These are phyloP conservation scores for Dalbergia cultrata DNA, from an alignment of 306 rosid species.

Conservation along the genomic window DNA sequence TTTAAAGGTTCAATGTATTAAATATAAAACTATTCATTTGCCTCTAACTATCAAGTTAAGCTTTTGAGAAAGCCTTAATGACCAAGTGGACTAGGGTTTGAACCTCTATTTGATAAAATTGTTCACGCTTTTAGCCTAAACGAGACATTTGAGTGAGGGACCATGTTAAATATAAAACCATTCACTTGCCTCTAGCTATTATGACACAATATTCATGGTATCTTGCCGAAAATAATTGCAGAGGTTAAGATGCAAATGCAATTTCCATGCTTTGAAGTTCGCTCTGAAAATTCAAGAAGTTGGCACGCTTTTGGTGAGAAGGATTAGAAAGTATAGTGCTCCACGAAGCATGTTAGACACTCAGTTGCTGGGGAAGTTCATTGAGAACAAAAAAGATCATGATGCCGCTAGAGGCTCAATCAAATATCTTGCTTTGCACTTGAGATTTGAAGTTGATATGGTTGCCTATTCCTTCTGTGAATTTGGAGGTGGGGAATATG, in stretches of 20 bases:
- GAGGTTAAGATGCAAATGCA: slow-evolving; percentile 96
- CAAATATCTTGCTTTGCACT: slow-evolving; percentile 90
- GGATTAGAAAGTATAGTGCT: slow-evolving; percentile 71
- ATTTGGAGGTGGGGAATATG: slow-evolving; percentile 87
- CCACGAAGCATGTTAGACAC: slow-evolving; percentile 68
- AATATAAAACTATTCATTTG: too few relatives aligned
- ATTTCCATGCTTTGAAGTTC: slow-evolving; percentile 88
- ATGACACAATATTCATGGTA: neutral
- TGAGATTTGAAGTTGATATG: slow-evolving; percentile 96
- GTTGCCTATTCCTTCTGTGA: slow-evolving; percentile 94
- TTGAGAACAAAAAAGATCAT: slow-evolving; percentile 47
- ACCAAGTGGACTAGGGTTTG: too few relatives aligned
- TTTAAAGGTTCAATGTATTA: neutral
- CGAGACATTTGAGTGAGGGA: too few relatives aligned
- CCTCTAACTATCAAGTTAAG: too few relatives aligned
- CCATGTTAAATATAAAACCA: too few relatives aligned
- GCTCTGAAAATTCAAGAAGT: slow-evolving; percentile 77
- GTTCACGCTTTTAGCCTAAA: too few relatives aligned
- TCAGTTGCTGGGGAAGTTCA: slow-evolving; percentile 81
- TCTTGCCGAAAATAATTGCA: slow-evolving; percentile 45
- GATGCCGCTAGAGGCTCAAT: slow-evolving; percentile 52
- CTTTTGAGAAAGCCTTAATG: too few relatives aligned
- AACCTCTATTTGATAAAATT: too few relatives aligned
- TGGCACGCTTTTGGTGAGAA: slow-evolving; percentile 74
- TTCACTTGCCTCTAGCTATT: too few relatives aligned